Evolutionary conservation across 129 eudicot species (phyloP), one percentile per base, ranked within the genome.

Genomic region (Lactuca sativa): DNA sequence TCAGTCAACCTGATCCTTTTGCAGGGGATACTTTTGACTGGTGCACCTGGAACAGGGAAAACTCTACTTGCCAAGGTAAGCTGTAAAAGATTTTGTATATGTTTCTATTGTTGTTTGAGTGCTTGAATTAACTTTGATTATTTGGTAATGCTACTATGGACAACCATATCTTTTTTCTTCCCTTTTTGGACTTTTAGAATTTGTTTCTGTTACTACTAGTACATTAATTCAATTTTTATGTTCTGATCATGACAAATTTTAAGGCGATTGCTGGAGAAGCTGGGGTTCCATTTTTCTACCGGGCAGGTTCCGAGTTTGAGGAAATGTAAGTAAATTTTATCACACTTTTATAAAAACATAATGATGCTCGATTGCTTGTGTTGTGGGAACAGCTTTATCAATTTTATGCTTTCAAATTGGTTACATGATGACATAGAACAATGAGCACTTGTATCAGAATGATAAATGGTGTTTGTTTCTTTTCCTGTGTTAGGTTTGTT

Each of bases 261-360:
- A 69, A 93, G 99, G 99, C 99, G 18, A 93, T 93, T 71, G 97
- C 99, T 71, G 99, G 99, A 73, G 99, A 93, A 83, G 99, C 99
- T 73, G 99, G 99, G 41, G 99, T 93, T 30, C 99, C 99, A 25
- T 93, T 93, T 81, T 93, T 93, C 57, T 93, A 93, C 80, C 78
- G 92, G 72, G 99, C 99, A 53, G 99, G 99, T 70, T 93, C 99
- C 11, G 99, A 93, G 44, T 93, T 93, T 78, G 99, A 93, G 77
- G 99, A 93, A 78, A 93, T 93, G 99, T 93, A 81, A 83, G 97
- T 78, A 4, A 11, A 4, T 56, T 37, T 56, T 34, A 14, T 30
- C 56, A n/a, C n/a, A 15, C 47, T 71, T 14, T 56, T 13, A 25
- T 36, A 17, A 21, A 34, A 7, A 21, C 9, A 16, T 21, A 37